These are phyloP conservation scores for Ensete glaucum DNA, from an alignment of 176 grass and related monocot species.

Conservation along the genomic window DNA sequence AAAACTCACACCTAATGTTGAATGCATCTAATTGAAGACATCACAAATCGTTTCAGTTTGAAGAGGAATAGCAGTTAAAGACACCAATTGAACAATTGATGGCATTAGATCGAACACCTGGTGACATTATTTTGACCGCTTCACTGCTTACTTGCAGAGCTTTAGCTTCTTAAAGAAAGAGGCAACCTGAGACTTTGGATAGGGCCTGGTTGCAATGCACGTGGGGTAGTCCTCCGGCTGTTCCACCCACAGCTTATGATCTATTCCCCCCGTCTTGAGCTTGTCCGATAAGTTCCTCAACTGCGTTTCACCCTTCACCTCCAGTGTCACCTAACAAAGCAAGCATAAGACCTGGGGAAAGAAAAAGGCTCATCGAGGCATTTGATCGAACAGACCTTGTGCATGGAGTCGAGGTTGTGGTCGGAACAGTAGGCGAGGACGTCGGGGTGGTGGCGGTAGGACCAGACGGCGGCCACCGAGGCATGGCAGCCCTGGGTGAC, in stretches of 20 bases:
- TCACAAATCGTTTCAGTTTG: too few relatives aligned
- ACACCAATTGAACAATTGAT: too few relatives aligned
- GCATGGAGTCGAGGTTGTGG: conserved; percentile 65
- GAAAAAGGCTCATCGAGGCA: conserved; percentile 18
- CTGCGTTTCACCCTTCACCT: conserved; percentile 80
- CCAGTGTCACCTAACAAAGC: conserved; percentile 56
- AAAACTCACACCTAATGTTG: too few relatives aligned
- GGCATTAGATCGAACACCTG: too few relatives aligned
- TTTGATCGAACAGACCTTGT: conserved; percentile 80
- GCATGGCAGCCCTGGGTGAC: conserved; percentile 88
- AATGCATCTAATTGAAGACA: too few relatives aligned
- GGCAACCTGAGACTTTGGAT: conserved; percentile 59
- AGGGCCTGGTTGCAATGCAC: conserved; percentile 71
- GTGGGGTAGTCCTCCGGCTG: conserved; percentile 79
- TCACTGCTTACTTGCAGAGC: conserved; percentile 52
- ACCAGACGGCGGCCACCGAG: conserved; percentile 55
- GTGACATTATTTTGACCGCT: not conserved
- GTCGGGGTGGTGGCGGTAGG: conserved; percentile 56
- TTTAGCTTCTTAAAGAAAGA: conserved; percentile 91
- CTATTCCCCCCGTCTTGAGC: conserved; percentile 39
- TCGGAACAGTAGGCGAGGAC: conserved; percentile 52
- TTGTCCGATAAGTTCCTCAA: conserved; percentile 74
- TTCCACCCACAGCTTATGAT: conserved; percentile 82
- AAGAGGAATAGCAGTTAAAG: too few relatives aligned
- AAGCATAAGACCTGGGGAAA: not conserved